Conservation (phyloP, 2,329 filamentous ascomycete species). For the Colletotrichum cuscutae region DNA sequence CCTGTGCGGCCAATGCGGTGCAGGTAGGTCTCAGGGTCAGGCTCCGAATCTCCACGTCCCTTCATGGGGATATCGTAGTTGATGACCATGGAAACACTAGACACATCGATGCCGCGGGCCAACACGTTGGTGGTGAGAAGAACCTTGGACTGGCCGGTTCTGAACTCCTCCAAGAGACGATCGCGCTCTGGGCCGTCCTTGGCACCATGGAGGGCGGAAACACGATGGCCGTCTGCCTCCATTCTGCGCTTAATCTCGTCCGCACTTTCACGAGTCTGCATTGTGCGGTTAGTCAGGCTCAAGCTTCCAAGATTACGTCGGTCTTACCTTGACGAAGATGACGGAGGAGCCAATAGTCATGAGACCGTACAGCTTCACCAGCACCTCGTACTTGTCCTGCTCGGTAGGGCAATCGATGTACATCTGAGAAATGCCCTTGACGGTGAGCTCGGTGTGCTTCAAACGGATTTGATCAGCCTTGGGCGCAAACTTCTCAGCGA, state of each 20-base stretch:
- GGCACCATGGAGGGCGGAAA: conserved; percentile 88
- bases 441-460: conserved; percentile 90
- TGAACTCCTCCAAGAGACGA: conserved; percentile 85
- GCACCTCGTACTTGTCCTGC: conserved; percentile 84
- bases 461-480: conserved; percentile 88
- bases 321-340: conserved; percentile 88
- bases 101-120: conserved; percentile 93
- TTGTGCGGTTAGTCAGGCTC: neutral
- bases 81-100: conserved; percentile 94
- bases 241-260: conserved; percentile 87
- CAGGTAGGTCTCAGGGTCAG: conserved; percentile 95
- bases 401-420: conserved; percentile 93
- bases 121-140: conserved; percentile 98
- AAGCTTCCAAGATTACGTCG: too few relatives aligned
- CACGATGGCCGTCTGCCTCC: conserved; percentile 88
- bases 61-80: conserved; percentile 92
- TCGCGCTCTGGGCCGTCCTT: conserved; percentile 89
- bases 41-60: conserved; percentile 79
- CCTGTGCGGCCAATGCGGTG: conserved; percentile 98
- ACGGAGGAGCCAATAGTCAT: conserved; percentile 98
- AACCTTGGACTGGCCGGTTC: conserved; percentile 88
- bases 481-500: conserved; percentile 86
- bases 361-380: conserved; percentile 93
- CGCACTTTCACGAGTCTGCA: conserved; percentile 85
- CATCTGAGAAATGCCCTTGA: conserved; percentile 97